These are phyloP conservation scores for Durio zibethinus DNA, from an alignment of 345 rosid species.

Conservation along the genomic window DNA sequence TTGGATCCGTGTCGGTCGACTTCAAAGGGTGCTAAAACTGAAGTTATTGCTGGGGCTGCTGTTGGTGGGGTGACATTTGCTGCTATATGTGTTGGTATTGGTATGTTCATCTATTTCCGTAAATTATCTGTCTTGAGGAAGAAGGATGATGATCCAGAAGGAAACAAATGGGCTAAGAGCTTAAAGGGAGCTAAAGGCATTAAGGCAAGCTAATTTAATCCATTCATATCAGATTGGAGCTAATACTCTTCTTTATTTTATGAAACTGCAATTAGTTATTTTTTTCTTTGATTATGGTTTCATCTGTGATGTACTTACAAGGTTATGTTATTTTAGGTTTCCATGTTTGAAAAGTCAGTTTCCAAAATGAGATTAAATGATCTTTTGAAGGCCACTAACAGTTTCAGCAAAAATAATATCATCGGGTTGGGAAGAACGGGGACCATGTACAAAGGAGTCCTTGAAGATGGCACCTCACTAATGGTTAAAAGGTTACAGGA, in stretches of 20 bases:
- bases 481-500: constrained; percentile 92
- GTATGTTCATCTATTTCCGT: constrained; percentile 53
- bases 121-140: constrained; percentile 46
- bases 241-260: constrained; percentile 5
- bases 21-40: constrained; percentile 30
- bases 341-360: constrained; percentile 75
- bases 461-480: constrained; percentile 64
- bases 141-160: constrained; percentile 89
- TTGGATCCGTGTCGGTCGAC: constrained; percentile 35
- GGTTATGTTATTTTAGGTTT: constrained; percentile 52
- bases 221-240: constrained; percentile 1
- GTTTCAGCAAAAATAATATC: constrained; percentile 70
- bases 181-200: constrained; percentile 60
- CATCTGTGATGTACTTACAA: constrained; percentile 4
- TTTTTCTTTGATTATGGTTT: neutral
- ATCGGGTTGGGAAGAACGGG: constrained; percentile 88
- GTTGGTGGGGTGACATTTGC: constrained; percentile 62
- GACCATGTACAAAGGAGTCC: constrained; percentile 72
- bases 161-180: constrained; percentile 84
- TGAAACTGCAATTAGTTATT: neutral
- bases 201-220: constrained; percentile 49
- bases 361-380: constrained; percentile 74
- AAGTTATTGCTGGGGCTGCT: constrained; percentile 61
- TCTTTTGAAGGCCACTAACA: constrained; percentile 86
- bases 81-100: constrained; percentile 50